These are phyloP conservation scores for Leucogyrophana mollusca DNA, from an alignment of 768 basidiomycete genomes.

Conservation along the genomic window DNA sequence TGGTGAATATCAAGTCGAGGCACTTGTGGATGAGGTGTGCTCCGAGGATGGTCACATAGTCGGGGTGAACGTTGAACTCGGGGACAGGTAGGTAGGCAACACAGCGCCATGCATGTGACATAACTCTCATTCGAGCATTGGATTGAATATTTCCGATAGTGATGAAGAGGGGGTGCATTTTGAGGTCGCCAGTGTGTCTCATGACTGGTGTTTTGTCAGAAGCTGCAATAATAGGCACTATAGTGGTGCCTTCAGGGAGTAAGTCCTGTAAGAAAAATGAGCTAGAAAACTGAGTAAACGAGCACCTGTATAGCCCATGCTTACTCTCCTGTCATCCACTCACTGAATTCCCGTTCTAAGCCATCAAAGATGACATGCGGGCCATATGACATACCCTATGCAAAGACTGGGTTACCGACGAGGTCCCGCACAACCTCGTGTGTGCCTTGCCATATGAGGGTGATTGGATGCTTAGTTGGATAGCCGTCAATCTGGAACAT, in stretches of 20 bases:
- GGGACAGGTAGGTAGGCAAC: constrained; percentile 26
- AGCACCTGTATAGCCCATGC: constrained; percentile 21
- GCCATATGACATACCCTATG: constrained; percentile 8
- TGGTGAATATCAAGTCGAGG: constrained; percentile 26
- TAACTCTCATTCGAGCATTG: constrained; percentile 26
- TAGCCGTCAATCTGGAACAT: constrained; percentile 3
- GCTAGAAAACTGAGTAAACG: too few relatives aligned
- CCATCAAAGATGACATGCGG: constrained; percentile 24
- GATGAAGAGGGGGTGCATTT: constrained; percentile 28
- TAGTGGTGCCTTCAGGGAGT: constrained; percentile 21
- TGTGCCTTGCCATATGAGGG: constrained; percentile 23
- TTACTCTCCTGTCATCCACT: constrained; percentile 18
- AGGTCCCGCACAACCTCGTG: constrained; percentile 25
- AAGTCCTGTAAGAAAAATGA: constrained; percentile 7
- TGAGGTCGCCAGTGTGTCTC: constrained; percentile 23
- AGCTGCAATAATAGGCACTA: constrained; percentile 27
- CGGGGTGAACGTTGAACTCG: constrained; percentile 17
- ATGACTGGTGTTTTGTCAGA: constrained; percentile 35
- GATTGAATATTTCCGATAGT: constrained; percentile 28
- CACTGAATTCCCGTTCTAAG: constrained; percentile 14
- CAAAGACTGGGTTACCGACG: constrained; percentile 20
- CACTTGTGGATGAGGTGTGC: constrained; percentile 26
- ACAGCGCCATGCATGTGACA: constrained; percentile 22
- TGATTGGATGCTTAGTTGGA: constrained; percentile 15
- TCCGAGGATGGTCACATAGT: constrained; percentile 21